These are phyloP conservation scores for Osmanthus fragrans DNA, from an alignment of 257 asterid species.

Conservation along the genomic window DNA sequence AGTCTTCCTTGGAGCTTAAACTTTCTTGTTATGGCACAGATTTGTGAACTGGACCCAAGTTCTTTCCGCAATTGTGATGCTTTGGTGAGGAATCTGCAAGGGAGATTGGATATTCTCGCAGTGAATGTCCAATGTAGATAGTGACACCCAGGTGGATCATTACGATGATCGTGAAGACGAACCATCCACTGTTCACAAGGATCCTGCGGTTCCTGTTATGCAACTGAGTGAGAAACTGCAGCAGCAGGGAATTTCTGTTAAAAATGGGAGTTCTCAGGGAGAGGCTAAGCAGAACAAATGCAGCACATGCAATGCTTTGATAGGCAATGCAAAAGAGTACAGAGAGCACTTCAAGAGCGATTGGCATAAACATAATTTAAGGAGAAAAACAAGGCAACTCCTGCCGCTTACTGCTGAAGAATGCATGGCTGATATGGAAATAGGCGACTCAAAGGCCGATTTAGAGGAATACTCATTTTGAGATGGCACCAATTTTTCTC, in stretches of 20 bases:
- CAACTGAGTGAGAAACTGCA: constrained; percentile 60
- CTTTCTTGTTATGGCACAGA: constrained; percentile 33
- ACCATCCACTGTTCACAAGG: constrained; percentile 37
- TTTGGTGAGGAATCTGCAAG: constrained; percentile 71
- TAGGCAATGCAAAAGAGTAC: constrained; percentile 75
- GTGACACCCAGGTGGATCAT: constrained; percentile 63
- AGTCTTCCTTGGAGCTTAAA: neutral
- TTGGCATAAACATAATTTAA: constrained; percentile 90
- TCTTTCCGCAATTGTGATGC: constrained; percentile 79
- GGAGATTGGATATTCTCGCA: constrained; percentile 83
- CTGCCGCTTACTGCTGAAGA: constrained; percentile 85
- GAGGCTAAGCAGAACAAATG: constrained; percentile 72
- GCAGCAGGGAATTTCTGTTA: constrained; percentile 53
- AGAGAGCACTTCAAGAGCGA: constrained; percentile 95
- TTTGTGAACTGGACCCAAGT: constrained; percentile 78
- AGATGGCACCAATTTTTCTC: constrained; percentile 13
- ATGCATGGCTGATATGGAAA: constrained; percentile 66
- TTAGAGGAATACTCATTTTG: constrained; percentile 83
- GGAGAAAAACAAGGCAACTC: constrained; percentile 82
- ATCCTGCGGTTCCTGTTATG: constrained; percentile 25
- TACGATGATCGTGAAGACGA: constrained; percentile 81
- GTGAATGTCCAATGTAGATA: constrained; percentile 79
- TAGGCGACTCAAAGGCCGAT: constrained; percentile 68
- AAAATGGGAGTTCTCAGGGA: constrained; percentile 48
- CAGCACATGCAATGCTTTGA: constrained; percentile 72